Conservation (phyloP, 2,329 filamentous ascomycete species). For the Gaeumannomyces tritici region DNA sequence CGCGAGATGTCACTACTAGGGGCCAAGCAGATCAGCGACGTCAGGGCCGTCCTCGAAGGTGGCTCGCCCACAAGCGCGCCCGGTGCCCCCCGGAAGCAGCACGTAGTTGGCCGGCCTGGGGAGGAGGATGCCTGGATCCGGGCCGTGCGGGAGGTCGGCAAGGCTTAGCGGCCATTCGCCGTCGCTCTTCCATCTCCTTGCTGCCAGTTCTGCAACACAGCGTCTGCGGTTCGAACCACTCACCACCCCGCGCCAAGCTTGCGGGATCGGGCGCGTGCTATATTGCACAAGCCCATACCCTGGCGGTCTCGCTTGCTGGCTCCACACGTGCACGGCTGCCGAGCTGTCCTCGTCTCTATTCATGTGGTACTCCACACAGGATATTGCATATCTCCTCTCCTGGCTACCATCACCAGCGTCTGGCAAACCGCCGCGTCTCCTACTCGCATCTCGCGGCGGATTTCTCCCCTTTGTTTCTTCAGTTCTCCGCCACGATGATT, state of each 20-base stretch:
- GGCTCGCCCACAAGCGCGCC: background rate
- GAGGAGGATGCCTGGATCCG: slow-evolving; percentile 40
- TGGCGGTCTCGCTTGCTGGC: background rate
- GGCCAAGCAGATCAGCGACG: slow-evolving; percentile 32
- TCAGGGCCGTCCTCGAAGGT: slow-evolving; percentile 27
- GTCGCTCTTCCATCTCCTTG: background rate
- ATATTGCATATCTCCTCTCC: background rate
- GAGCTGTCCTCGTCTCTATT: background rate
- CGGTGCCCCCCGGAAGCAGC: slow-evolving; percentile 15
- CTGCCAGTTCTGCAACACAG: background rate
- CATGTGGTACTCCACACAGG: background rate
- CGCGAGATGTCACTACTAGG: slow-evolving; percentile 42
- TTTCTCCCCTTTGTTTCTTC: background rate
- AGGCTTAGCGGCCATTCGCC: slow-evolving; percentile 13
- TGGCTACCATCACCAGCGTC: background rate
- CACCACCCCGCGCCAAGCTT: background rate
- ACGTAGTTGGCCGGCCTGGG: slow-evolving; percentile 28
- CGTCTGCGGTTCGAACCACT: background rate
- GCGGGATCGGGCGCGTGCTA: background rate
- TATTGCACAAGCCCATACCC: background rate
- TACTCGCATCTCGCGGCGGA: background rate
- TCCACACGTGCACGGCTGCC: background rate
- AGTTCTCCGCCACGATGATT: background rate
- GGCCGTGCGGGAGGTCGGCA: slow-evolving; percentile 28
- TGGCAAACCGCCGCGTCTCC: background rate